Conservation (phyloP, 75 land plant genomes). For the Azolla pinnata region DNA sequence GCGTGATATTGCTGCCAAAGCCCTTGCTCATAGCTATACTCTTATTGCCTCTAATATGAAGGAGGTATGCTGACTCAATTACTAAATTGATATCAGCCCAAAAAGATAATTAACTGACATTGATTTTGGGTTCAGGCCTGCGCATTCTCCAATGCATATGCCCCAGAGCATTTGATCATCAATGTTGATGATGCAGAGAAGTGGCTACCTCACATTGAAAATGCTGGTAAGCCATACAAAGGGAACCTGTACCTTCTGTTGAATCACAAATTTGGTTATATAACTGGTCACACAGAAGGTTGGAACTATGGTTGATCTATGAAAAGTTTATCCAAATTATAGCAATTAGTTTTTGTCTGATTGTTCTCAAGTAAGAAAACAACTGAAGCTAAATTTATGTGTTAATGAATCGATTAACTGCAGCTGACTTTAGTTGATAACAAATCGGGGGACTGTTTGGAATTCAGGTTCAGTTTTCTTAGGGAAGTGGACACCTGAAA, state of each 20-base stretch:
- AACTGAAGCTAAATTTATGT: too few species aligned
- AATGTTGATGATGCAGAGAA: constrained; percentile 82
- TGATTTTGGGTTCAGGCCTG: constrained; percentile 51
- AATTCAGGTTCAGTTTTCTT: constrained; percentile 96
- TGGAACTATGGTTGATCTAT: too few species aligned
- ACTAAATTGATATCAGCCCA: too few species aligned
- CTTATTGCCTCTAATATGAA: constrained; percentile 66
- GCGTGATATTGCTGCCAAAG: constrained; percentile 77
- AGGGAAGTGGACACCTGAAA: constrained; percentile 96
- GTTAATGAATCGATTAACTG: background rate
- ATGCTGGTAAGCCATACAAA: constrained; percentile 92
- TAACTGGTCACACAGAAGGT: too few species aligned
- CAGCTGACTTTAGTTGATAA: background rate
- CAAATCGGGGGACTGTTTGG: background rate
- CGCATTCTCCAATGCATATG: constrained; percentile 86
- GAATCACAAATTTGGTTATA: too few species aligned
- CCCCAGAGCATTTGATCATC: constrained; percentile 93
- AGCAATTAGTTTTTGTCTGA: too few species aligned
- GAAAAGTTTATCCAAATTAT: too few species aligned
- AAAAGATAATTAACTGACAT: background rate
- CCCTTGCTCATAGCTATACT: constrained; percentile 77
- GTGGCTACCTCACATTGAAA: constrained; percentile 77
- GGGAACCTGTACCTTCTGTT: too few species aligned
- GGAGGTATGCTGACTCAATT: constrained; percentile 45
- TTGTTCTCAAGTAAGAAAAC: too few species aligned